Evolutionary conservation across 2,329 filamentous ascomycete species (phyloP).

Genomic region (Mycosphaerella arachidis): DNA sequence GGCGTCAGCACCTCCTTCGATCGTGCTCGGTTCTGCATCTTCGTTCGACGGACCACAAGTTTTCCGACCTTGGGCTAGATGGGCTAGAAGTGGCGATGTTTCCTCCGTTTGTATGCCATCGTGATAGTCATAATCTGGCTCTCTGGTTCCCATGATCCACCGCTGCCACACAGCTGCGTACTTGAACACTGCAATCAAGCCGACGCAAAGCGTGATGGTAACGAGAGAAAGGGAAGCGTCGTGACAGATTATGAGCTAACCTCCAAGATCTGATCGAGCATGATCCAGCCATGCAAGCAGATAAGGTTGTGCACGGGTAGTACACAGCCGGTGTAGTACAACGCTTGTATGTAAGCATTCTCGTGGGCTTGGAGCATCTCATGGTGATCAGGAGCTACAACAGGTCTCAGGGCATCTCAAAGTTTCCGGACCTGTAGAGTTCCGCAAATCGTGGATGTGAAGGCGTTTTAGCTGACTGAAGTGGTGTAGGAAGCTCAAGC

Average conservation of each 20-base stretch:
- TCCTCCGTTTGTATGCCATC: not conserved
- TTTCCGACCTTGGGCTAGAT: not conserved
- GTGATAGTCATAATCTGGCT: not conserved
- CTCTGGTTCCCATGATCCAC: not conserved
- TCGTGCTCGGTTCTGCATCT: not conserved
- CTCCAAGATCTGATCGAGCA: not conserved
- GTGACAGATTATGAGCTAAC: not conserved
- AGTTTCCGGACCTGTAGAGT: not conserved
- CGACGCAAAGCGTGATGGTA: not conserved
- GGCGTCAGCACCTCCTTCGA: not conserved
- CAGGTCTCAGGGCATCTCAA: not conserved
- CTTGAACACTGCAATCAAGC: not conserved
- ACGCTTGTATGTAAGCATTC: not conserved
- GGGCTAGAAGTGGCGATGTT: not conserved
- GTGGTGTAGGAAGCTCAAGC: not conserved
- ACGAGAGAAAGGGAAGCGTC: not conserved
- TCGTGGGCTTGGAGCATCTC: not conserved
- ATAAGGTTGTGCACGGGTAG: not conserved
- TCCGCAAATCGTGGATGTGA: not conserved
- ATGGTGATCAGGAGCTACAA: not conserved
- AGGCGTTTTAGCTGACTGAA: not conserved
- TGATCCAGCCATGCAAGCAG: not conserved
- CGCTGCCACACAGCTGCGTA: not conserved
- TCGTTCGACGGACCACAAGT: not conserved
- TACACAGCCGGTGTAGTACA: not conserved